Evolutionary conservation across 208 protist genomes (phyloP), one percentile per base, ranked within the genome.

Genomic region (Trypanosoma avium): DNA sequence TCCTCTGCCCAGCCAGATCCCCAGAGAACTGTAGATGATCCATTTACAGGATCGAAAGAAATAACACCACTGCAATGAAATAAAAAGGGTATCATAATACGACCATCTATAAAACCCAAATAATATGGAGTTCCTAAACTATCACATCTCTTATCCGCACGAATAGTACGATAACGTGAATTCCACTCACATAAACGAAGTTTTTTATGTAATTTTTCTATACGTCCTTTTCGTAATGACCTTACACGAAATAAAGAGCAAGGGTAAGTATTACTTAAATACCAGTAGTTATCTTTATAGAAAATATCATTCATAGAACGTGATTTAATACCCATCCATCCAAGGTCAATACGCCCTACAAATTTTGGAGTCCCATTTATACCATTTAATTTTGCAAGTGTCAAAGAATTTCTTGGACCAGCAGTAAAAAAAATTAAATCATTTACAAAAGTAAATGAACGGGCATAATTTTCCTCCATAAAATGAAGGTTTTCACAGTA

Each of bases 61-160:
- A 68, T 8, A 12, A 60, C 49, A 56, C 61, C 61, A n/a, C 30
- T 57, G 17, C 49, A 68, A 15, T 42, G 15, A 46, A 68, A 68
- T n/a, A 68, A 19, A 57, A 60, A 68, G 27, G 61, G 61, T 27
- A 60, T 48, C 49, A 68, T 52, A 17, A 68, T 46, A 22, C 29
- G 33, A 27, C 38, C 61, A 46, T 57, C 61, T 4, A 57, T 29
- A 42, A 46, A 50, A 29, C 49, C 43, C 2, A 68, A 26, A 32
- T 59, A 68, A n/a, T 68, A 68, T 29, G 49, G 61, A 12, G 61
- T 58, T 15, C 61, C 47, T 12, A 54, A 40, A 46, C 19, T 4
- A 7, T 48, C 35, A 56, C 61, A 57, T 33, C 30, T 13, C 5
- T 42, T 50, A 27, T 27, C 36, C 10, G 2, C 7, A 42, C 36